Conservation (phyloP, 2,329 filamentous ascomycete species). For the Gyromitra esculenta region DNA sequence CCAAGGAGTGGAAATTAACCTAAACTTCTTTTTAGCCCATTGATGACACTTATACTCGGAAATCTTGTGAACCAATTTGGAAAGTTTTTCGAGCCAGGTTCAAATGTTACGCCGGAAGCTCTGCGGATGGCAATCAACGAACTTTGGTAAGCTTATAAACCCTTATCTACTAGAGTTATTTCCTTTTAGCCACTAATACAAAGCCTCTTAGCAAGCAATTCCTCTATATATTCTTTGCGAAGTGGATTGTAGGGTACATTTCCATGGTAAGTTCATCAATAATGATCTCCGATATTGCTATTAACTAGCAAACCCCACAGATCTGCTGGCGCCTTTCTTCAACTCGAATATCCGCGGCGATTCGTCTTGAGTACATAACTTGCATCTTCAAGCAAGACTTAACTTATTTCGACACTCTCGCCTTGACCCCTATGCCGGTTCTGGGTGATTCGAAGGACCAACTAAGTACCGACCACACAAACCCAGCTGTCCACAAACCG, state of each 20-base stretch:
- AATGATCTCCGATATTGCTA: conserved; percentile 64
- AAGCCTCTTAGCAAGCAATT: conserved; percentile 64
- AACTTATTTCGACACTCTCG: conserved; percentile 70
- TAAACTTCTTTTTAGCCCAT: conserved; percentile 22
- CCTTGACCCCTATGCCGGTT: conserved; percentile 23
- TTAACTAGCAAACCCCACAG: conserved; percentile 9
- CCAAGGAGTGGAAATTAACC: not conserved
- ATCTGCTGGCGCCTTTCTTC: conserved; percentile 42
- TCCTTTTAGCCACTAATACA: not conserved
- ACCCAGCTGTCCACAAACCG: conserved; percentile 36
- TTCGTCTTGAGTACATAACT: conserved; percentile 72
- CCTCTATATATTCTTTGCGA: conserved; percentile 74
- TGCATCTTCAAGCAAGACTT: conserved; percentile 73
- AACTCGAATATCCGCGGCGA: conserved; percentile 58
- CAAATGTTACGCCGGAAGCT: conserved; percentile 1
- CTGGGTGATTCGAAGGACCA: not conserved
- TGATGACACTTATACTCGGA: conserved; percentile 84
- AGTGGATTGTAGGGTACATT: conserved; percentile 70
- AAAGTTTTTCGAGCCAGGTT: conserved; percentile 18
- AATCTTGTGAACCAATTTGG: conserved; percentile 63
- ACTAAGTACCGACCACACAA: conserved; percentile 30
- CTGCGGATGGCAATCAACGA: conserved; percentile 17
- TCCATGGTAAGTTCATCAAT: conserved; percentile 57
- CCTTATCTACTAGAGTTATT: not conserved
- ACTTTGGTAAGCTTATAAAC: conserved; percentile 26